A percentile compares a stretch with the other conserved stretches of the same genome.
Conservation (phyloP, 164 flowering plant species). For the grape (Vitis vinifera) region ASM3070453v1 NC_081822.1:22691501-22692000, state of each 20-base stretch:
- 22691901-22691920: no score
- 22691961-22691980: not conserved
- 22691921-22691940: no score
- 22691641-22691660: conserved; percentile 24
- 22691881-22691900: no score
- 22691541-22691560: conserved; percentile 33
- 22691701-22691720: conserved; percentile 17
- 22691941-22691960: no score
- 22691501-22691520: not conserved
- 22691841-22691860: not conserved
- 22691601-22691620: conserved; percentile 20
- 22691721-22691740: conserved; percentile 23
- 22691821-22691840: not conserved
- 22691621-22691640: conserved; percentile 11
- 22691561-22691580: conserved; percentile 5
- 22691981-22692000: conserved; percentile 23
- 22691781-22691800: conserved; percentile 24
- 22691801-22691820: conserved; percentile 18
- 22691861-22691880: no score
- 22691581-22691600: not conserved
- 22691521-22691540: conserved; percentile 19
- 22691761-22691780: conserved; percentile 14
- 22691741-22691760: conserved; percentile 23
- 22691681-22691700: conserved; percentile 6
- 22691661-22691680: conserved; percentile 29